A percentile compares a stretch with the other conserved stretches of the same genome.
These are phyloP conservation scores for Pyracantha coccinea DNA, from an alignment of 331 rosid species.

Conservation along the genomic window DNA sequence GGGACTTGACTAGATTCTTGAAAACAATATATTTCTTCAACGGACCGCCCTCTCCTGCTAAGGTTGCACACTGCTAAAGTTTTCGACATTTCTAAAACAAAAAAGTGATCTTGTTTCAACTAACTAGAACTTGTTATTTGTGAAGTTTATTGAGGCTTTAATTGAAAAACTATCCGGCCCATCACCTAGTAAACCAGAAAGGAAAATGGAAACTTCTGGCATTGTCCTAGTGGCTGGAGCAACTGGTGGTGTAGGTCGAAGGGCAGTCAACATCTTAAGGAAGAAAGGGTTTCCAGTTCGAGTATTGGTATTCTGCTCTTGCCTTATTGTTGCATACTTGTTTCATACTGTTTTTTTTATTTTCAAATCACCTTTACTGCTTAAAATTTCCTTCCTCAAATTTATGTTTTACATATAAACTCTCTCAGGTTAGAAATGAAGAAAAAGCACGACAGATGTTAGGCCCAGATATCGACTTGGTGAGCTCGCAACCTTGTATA, in stretches of 20 bases:
- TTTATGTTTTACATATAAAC: constrained; percentile 11
- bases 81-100: neutral
- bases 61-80: constrained; percentile 38
- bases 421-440: constrained; percentile 74
- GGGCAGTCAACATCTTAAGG: constrained; percentile 68
- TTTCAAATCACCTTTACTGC: neutral
- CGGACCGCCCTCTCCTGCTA: constrained; percentile 76
- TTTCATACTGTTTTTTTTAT: neutral
- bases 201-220: constrained; percentile 64
- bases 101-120: constrained; percentile 13
- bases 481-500: constrained; percentile 28
- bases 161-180: constrained; percentile 52
- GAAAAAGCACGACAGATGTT: constrained; percentile 83
- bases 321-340: neutral
- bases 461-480: constrained; percentile 86
- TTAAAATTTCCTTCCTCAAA: neutral
- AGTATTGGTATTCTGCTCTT: constrained; percentile 52
- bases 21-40: constrained; percentile 74
- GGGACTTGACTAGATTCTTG: constrained; percentile 83
- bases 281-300: constrained; percentile 79
- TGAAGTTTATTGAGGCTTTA: constrained; percentile 76
- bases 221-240: constrained; percentile 88
- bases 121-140: constrained; percentile 35
- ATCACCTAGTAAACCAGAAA: constrained; percentile 44
- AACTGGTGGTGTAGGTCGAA: constrained; percentile 95